Evolutionary conservation across 352 stramenopile species (phyloP).

Genomic region (Phytophthora aleatoria): DNA sequence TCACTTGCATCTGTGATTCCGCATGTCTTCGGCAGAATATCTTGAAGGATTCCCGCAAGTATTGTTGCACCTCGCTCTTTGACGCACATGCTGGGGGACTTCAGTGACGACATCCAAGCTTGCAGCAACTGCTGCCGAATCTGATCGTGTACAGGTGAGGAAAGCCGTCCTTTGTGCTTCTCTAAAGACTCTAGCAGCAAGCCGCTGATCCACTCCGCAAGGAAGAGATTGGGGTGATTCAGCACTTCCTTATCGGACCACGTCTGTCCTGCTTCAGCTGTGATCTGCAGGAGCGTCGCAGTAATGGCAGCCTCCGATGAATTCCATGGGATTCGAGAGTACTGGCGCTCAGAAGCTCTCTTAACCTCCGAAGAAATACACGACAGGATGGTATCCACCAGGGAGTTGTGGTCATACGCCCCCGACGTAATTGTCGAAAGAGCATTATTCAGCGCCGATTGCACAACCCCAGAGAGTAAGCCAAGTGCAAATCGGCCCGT

Average conservation of each 20-base stretch:
- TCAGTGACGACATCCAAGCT: constrained; percentile 84
- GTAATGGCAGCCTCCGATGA: constrained; percentile 70
- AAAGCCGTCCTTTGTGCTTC: constrained; percentile 46
- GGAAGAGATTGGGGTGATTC: constrained; percentile 83
- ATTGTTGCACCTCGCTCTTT: constrained; percentile 88
- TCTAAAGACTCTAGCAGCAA: constrained; percentile 72
- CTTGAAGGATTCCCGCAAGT: constrained; percentile 73
- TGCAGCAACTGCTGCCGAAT: constrained; percentile 72
- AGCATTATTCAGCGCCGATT: constrained; percentile 49
- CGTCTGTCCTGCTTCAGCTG: constrained; percentile 60
- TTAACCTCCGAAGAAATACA: constrained; percentile 71
- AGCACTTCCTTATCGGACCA: constrained; percentile 88
- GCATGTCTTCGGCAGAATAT: constrained; percentile 65
- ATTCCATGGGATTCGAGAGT: constrained; percentile 87
- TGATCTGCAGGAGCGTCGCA: constrained; percentile 73
- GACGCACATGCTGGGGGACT: constrained; percentile 84
- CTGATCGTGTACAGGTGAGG: constrained; percentile 45
- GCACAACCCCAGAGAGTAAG: constrained; percentile 54
- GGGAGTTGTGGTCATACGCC: constrained; percentile 29
- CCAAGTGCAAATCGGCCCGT: constrained; percentile 59
- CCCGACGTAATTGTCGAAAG: constrained; percentile 30
- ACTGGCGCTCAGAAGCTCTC: constrained; percentile 73
- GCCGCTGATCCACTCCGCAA: constrained; percentile 85
- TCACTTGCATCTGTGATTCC: constrained; percentile 16
- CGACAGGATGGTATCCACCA: constrained; percentile 61